Evolutionary conservation across 176 grass and related monocot species (phyloP).

Genomic region (Carex scoparia): DNA sequence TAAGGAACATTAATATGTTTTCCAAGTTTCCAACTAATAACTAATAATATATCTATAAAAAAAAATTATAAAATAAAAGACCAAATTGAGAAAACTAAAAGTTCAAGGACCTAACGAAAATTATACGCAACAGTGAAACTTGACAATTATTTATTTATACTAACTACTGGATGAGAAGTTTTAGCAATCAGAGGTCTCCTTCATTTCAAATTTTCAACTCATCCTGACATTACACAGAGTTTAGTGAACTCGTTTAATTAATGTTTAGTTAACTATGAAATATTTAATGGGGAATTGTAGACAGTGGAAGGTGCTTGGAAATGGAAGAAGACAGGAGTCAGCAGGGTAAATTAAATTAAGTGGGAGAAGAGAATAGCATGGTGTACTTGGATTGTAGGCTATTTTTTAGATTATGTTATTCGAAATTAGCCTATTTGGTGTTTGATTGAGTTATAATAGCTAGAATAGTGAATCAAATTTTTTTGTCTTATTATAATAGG

Average conservation of each 20-base stretch:
- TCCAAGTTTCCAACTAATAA: too few relatives aligned
- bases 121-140: background rate
- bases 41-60: background rate
- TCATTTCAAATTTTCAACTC: conserved; percentile 4
- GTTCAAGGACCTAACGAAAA: background rate
- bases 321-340: background rate
- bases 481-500: too few relatives aligned
- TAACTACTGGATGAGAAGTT: background rate
- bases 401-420: too few relatives aligned
- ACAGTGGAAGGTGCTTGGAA: conserved; percentile 3
- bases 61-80: background rate
- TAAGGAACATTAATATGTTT: background rate
- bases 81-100: background rate
- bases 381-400: too few relatives aligned
- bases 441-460: too few relatives aligned
- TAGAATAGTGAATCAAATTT: too few relatives aligned
- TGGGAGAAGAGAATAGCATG: too few relatives aligned
- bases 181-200: background rate
- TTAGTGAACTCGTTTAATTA: conserved; percentile 4
- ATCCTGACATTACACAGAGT: background rate
- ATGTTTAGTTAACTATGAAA: conserved; percentile 3
- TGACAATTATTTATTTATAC: background rate
- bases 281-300: background rate
- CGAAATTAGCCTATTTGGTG: too few relatives aligned
- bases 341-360: background rate